Evolutionary conservation across 257 asterid species (phyloP).

Genomic region (Solanum pimpinellifolium): DNA sequence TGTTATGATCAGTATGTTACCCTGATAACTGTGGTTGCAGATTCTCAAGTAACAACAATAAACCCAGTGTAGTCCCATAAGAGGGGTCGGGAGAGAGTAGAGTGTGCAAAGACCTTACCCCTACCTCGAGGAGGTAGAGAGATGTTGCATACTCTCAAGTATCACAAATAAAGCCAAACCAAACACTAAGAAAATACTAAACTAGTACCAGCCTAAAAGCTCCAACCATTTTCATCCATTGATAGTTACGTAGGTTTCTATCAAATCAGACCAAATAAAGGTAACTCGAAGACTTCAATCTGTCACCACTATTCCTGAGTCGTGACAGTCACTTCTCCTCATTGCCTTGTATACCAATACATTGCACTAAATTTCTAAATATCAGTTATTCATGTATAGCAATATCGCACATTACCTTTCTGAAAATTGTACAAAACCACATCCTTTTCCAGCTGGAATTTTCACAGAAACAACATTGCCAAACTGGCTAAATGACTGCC

Average conservation of each 20-base stretch:
- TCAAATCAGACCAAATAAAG: background rate
- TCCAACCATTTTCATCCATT: background rate
- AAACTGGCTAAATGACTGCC: conserved; percentile 57
- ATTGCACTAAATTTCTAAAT: background rate
- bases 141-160: background rate
- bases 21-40: background rate
- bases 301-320: background rate
- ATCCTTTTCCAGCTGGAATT: conserved; percentile 92
- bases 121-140: background rate
- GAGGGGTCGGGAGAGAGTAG: background rate
- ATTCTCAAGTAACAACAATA: background rate
- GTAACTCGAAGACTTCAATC: background rate
- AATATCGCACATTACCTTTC: conserved; percentile 36
- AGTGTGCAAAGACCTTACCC: background rate
- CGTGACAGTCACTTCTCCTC: background rate
- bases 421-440: conserved; percentile 86
- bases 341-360: background rate
- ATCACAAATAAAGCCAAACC: background rate
- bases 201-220: background rate
- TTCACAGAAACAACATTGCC: conserved; percentile 88
- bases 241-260: background rate
- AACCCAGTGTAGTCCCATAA: background rate
- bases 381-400: background rate
- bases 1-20: background rate
- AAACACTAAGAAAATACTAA: background rate